Conservation (phyloP, 148 eudicot genomes). For the Rhododendron ferrugineum region DNA sequence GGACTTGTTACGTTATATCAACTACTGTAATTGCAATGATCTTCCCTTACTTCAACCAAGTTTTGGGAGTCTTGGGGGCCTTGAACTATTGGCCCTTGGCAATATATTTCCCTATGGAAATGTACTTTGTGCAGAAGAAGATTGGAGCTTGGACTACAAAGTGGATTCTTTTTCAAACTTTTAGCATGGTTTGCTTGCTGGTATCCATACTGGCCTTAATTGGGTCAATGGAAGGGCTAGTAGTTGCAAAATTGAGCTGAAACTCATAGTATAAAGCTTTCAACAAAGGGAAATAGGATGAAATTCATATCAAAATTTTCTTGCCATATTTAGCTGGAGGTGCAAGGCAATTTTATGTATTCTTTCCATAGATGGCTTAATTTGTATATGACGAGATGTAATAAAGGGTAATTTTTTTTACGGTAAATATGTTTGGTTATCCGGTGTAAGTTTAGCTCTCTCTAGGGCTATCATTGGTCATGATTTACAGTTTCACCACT, state of each 20-base stretch:
- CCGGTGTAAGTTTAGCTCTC: not conserved
- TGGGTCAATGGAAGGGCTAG: slow-evolving; percentile 55
- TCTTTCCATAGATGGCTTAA: not conserved
- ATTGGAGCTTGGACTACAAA: slow-evolving; percentile 35
- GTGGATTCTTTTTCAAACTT: slow-evolving; percentile 39
- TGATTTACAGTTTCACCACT: not conserved
- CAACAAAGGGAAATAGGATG: not conserved
- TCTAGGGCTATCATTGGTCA: not conserved
- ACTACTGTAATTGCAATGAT: slow-evolving; percentile 38
- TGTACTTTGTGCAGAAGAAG: slow-evolving; percentile 50
- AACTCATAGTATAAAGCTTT: not conserved
- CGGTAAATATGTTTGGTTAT: not conserved
- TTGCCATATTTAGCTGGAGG: not conserved
- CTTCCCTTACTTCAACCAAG: slow-evolving; percentile 57
- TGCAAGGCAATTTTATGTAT: not conserved
- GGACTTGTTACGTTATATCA: slow-evolving; percentile 39
- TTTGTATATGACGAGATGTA: not conserved
- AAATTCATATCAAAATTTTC: not conserved
- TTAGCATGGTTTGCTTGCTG: slow-evolving; percentile 36
- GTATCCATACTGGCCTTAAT: slow-evolving; percentile 39
- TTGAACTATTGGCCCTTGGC: slow-evolving; percentile 55
- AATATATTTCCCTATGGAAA: slow-evolving; percentile 71
- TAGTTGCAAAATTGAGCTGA: slow-evolving; percentile 43
- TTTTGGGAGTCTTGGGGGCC: slow-evolving; percentile 49
- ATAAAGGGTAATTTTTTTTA: not conserved